phyloP scores from a whole-genome alignment of 352 stramenopile genomes.

The Globisporangium camurandrum region DNA sequence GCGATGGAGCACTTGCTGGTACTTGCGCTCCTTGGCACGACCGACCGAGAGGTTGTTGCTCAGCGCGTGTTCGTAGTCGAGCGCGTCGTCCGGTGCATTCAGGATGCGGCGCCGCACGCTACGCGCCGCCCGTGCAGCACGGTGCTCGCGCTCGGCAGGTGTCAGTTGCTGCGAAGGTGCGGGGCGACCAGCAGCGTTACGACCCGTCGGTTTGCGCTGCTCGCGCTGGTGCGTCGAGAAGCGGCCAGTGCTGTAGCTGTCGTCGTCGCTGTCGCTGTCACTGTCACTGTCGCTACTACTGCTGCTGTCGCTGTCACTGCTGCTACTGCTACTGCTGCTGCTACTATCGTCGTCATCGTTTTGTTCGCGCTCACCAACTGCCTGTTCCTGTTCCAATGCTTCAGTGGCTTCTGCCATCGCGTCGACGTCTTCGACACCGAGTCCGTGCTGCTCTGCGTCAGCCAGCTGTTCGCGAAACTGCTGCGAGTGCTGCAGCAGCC shows the following conservation, averaged over 20 bases:
- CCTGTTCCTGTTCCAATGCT: constrained; percentile 3
- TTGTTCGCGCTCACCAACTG: constrained; percentile 4
- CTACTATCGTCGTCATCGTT: constrained; percentile 6
- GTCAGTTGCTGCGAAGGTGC: too few species aligned
- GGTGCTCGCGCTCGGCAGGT: not conserved
- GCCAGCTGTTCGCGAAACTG: constrained; percentile 41
- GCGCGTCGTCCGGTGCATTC: constrained; percentile 21
- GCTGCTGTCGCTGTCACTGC: constrained; percentile 3
- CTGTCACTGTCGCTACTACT: constrained; percentile 5
- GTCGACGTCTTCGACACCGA: constrained; percentile 10
- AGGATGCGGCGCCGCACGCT: constrained; percentile 20
- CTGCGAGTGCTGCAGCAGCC: constrained; percentile 56
- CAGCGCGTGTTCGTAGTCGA: constrained; percentile 73
- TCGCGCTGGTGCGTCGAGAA: not conserved
- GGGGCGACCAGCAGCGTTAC: too few species aligned
- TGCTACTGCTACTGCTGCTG: constrained; percentile 12
- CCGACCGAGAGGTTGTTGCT: constrained; percentile 32
- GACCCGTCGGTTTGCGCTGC: not conserved
- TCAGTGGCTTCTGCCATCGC: not conserved
- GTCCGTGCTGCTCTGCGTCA: constrained; percentile 11
- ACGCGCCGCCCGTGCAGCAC: constrained; percentile 3
- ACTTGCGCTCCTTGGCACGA: constrained; percentile 45
- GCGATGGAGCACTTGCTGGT: constrained; percentile 48
- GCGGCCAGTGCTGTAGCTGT: constrained; percentile 11
- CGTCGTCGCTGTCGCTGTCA: constrained; percentile 3